These are phyloP conservation scores for Rhodotorula taiwanensis DNA, from an alignment of 768 basidiomycete species.

Conservation along the genomic window DNA sequence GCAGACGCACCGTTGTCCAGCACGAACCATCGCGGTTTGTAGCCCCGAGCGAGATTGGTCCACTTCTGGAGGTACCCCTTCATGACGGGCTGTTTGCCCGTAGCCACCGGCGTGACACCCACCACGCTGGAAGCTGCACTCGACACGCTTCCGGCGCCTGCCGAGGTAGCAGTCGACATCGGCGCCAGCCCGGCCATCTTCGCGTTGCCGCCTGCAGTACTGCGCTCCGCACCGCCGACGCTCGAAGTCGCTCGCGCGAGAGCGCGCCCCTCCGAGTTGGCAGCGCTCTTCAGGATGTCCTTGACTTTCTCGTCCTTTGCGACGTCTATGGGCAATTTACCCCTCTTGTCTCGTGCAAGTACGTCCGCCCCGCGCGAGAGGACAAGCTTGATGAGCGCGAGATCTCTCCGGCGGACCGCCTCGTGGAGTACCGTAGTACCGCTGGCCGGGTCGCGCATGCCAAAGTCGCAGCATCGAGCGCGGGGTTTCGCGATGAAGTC, in stretches of 20 bases:
- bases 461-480: slow-evolving; percentile 64
- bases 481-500: slow-evolving; percentile 64
- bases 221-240: neutral
- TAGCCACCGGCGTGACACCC: neutral
- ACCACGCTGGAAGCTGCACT: neutral
- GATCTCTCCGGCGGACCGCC: slow-evolving; percentile 70
- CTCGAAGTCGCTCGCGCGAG: slow-evolving; percentile 7
- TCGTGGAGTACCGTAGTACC: slow-evolving; percentile 79
- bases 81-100: slow-evolving; percentile 51
- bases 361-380: slow-evolving; percentile 81
- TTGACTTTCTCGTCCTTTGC: slow-evolving; percentile 70
- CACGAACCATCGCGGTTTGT: slow-evolving; percentile 86
- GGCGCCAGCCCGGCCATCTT: too few relatives aligned
- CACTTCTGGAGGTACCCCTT: slow-evolving; percentile 81
- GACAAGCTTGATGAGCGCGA: slow-evolving; percentile 73
- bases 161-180: too few relatives aligned
- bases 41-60: slow-evolving; percentile 83
- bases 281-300: slow-evolving; percentile 76
- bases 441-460: slow-evolving; percentile 58
- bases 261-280: slow-evolving; percentile 40
- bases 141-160: too few relatives aligned
- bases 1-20: slow-evolving; percentile 56
- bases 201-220: neutral
- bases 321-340: slow-evolving; percentile 59
- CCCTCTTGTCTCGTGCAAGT: slow-evolving; percentile 70